Evolutionary conservation across 2,329 filamentous ascomycete species (phyloP).

Genomic region (Reticulascus tulasneorum): DNA sequence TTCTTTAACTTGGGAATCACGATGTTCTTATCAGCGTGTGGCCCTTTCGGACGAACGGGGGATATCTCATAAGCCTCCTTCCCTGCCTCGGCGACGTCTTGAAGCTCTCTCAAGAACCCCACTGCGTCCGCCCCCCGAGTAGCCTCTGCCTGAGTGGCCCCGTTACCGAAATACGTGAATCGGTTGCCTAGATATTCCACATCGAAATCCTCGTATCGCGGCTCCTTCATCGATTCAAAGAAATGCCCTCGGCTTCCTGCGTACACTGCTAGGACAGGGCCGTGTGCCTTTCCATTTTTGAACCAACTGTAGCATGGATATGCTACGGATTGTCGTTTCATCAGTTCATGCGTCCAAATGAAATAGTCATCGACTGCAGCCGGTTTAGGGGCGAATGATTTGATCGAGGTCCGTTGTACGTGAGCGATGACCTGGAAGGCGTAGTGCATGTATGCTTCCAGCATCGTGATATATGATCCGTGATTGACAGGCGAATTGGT

Average conservation of each 20-base stretch:
- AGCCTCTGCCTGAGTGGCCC: constrained; percentile 15
- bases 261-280: constrained; percentile 22
- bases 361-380: constrained; percentile 24
- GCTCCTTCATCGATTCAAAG: constrained; percentile 20
- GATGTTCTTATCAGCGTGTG: too few species aligned
- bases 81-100: constrained; percentile 1
- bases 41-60: too few species aligned
- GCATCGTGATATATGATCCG: too few species aligned
- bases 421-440: too few species aligned
- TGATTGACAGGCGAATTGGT: too few species aligned
- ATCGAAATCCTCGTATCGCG: constrained; percentile 23
- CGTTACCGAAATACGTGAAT: constrained; percentile 22
- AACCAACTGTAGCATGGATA: constrained; percentile 22
- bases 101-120: neutral
- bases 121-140: too few species aligned
- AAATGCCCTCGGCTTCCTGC: constrained; percentile 21
- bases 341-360: constrained; percentile 24
- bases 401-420: too few species aligned
- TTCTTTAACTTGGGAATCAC: too few species aligned
- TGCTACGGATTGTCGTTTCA: constrained; percentile 20
- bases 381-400: constrained; percentile 18
- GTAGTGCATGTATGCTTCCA: too few species aligned
- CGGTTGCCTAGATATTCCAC: constrained; percentile 19
- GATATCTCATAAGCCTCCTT: neutral
- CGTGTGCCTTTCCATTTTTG: constrained; percentile 21